Conservation (phyloP, 495 filamentous ascomycete species). For the Neurospora sp. region DNA sequence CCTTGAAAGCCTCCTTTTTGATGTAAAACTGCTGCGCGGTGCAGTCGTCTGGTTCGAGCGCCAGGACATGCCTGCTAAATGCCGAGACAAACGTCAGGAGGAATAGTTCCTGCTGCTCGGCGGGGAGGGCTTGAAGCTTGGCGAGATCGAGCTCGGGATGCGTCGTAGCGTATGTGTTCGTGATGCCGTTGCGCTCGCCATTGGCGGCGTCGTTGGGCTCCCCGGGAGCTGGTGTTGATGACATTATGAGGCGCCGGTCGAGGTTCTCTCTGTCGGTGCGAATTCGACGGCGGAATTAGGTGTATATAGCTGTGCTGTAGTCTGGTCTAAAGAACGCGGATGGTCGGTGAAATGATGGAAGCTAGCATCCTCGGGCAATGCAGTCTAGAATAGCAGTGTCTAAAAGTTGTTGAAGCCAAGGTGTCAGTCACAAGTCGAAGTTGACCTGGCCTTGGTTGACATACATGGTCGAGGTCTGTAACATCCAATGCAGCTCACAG, state of each 20-base stretch:
- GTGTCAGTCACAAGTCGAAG: neutral
- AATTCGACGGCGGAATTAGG: neutral
- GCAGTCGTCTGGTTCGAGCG: constrained; percentile 62
- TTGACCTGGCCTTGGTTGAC: too few relatives aligned
- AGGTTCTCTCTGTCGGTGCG: neutral
- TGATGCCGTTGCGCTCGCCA: constrained; percentile 12
- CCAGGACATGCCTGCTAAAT: constrained; percentile 69
- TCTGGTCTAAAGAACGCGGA: neutral
- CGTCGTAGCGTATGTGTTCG: constrained; percentile 19
- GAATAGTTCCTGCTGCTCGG: constrained; percentile 92
- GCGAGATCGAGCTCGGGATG: constrained; percentile 68
- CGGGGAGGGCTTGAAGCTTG: constrained; percentile 80
- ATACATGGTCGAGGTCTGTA: neutral
- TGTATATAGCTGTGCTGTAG: neutral
- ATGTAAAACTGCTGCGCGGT: constrained; percentile 80
- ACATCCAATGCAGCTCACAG: neutral
- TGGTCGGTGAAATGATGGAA: neutral
- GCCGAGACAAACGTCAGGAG: constrained; percentile 81
- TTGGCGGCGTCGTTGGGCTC: constrained; percentile 13
- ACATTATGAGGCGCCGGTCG: constrained; percentile 4
- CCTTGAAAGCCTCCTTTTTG: constrained; percentile 83
- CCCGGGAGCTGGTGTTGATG: constrained; percentile 9
- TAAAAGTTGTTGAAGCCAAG: neutral
- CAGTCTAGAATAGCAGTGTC: neutral
- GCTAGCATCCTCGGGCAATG: neutral